A percentile compares a stretch with the other conserved stretches of the same genome.
Conservation (phyloP, 495 filamentous ascomycete species). For the Entonaema liquescens region DNA sequence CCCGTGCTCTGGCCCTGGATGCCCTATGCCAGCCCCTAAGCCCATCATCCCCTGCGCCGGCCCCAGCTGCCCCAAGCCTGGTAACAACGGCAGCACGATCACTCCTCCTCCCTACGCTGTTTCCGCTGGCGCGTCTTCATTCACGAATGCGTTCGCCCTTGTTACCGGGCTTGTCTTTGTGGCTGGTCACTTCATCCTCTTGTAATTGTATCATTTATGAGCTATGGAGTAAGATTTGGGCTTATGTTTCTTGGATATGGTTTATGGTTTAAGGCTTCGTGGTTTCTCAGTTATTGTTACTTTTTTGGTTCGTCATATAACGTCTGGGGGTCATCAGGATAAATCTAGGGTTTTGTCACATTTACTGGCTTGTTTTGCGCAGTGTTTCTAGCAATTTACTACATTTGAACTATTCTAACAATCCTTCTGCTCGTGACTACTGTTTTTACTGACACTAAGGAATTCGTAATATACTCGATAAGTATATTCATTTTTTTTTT, state of each 20-base stretch:
- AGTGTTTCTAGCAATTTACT: neutral
- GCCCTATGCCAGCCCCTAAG: neutral
- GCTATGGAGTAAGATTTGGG: neutral
- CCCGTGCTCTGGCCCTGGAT: neutral
- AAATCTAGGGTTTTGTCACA: neutral
- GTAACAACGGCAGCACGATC: conserved; percentile 24
- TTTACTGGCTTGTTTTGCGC: neutral
- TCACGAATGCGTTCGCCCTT: conserved; percentile 40
- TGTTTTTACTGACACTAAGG: neutral
- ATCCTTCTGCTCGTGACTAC: neutral
- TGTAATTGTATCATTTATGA: conserved; percentile 7
- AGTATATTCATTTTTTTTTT: neutral
- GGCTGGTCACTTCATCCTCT: conserved; percentile 40
- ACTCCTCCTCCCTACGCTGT: conserved; percentile 15
- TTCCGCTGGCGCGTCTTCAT: conserved; percentile 40
- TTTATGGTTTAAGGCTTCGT: conserved; percentile 18
- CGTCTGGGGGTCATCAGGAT: neutral
- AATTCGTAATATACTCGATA: neutral
- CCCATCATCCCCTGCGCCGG: neutral
- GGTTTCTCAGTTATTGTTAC: neutral
- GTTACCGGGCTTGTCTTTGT: conserved; percentile 39
- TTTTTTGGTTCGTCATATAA: neutral
- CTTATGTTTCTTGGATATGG: conserved; percentile 29
- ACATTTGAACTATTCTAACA: neutral
- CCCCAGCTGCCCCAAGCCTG: neutral